These are phyloP conservation scores for Lichenothelia convexa DNA, from an alignment of 495 filamentous ascomycete species.

Conservation along the genomic window DNA sequence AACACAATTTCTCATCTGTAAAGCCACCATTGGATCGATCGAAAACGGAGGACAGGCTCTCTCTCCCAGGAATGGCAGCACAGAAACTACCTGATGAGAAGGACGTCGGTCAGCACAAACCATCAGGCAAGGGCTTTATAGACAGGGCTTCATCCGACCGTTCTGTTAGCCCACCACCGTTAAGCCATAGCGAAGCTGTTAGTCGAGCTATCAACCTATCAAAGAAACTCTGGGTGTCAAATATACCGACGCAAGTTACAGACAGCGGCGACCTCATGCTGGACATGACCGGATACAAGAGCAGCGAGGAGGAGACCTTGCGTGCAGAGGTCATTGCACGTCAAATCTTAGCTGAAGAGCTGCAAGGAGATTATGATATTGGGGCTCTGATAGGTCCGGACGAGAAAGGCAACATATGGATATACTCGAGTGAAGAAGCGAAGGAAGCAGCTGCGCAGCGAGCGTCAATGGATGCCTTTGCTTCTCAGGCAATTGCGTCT, in stretches of 20 bases:
- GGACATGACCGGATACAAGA: slow-evolving; percentile 94
- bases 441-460: slow-evolving; percentile 53
- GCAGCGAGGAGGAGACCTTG: slow-evolving; percentile 75
- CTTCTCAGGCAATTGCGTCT: slow-evolving; percentile 32
- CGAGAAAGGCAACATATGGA: slow-evolving; percentile 92
- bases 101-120: not conserved
- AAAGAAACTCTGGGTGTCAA: slow-evolving; percentile 68
- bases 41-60: no score
- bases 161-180: slow-evolving; percentile 57
- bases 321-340: slow-evolving; percentile 82
- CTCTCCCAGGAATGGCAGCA: no score
- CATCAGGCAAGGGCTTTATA: not conserved
- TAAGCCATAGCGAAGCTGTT: slow-evolving; percentile 59
- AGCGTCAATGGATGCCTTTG: slow-evolving; percentile 32
- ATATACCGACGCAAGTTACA: slow-evolving; percentile 80
- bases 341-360: slow-evolving; percentile 86
- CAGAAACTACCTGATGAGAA: not conserved
- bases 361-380: slow-evolving; percentile 91
- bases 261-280: slow-evolving; percentile 94
- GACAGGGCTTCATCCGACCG: slow-evolving; percentile 25
- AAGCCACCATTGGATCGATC: no score
- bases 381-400: slow-evolving; percentile 88
- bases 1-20: no score
- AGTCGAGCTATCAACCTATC: slow-evolving; percentile 71
- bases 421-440: slow-evolving; percentile 92